These are phyloP conservation scores for Stenogyne calaminthoides DNA, from an alignment of 305 asterid species.

Conservation along the genomic window DNA sequence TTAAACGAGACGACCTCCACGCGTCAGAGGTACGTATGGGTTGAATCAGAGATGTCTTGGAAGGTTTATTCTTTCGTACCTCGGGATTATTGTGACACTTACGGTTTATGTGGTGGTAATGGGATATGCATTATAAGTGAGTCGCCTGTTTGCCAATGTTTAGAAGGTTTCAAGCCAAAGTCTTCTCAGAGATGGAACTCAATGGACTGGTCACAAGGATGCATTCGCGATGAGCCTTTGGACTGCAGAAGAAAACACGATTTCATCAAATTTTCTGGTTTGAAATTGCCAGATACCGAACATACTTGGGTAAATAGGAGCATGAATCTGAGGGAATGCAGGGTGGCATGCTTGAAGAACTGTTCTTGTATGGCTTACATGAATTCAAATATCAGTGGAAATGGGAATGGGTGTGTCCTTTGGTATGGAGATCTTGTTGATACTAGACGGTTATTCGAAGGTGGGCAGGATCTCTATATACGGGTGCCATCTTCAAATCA, in stretches of 20 bases:
- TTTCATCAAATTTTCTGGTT: conserved; percentile 36
- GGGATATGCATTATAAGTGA: conserved; percentile 40
- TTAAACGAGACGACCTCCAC: conserved; percentile 34
- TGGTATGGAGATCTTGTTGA: conserved; percentile 59
- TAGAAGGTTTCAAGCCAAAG: conserved; percentile 48
- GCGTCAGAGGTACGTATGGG: conserved; percentile 43
- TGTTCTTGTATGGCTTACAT: conserved; percentile 66
- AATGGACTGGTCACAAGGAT: conserved; percentile 47
- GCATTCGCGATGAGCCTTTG: conserved; percentile 37
- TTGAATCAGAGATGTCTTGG: conserved; percentile 41
- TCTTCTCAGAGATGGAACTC: conserved; percentile 37
- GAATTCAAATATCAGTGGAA: conserved; percentile 41
- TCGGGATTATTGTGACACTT: conserved; percentile 49
- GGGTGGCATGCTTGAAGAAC: conserved; percentile 45
- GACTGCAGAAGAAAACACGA: conserved; percentile 38
- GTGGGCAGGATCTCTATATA: conserved; percentile 50
- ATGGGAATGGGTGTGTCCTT: conserved; percentile 49
- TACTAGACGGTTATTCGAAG: conserved; percentile 37
- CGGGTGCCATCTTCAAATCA: conserved; percentile 36
- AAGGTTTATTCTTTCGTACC: conserved; percentile 36
- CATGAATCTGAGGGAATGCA: conserved; percentile 48
- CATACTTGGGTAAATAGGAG: conserved; percentile 34
- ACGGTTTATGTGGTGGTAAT: conserved; percentile 48
- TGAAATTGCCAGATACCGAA: conserved; percentile 48
- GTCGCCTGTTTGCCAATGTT: conserved; percentile 48